Conservation (phyloP, 2,329 filamentous ascomycete genomes). For the Curvularia verruculosa region DNA sequence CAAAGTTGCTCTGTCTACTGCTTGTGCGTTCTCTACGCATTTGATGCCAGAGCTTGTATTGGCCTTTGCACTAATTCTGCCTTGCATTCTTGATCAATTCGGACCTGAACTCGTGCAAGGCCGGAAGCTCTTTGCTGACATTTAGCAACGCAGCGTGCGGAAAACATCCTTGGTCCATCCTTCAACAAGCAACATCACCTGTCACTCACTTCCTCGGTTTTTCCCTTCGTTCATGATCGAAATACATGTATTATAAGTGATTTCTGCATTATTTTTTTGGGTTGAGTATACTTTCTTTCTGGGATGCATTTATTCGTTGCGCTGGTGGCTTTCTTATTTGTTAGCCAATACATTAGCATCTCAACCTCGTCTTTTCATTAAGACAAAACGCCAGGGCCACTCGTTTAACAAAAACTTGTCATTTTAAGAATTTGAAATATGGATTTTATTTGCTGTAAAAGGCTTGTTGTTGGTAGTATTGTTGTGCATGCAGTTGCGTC, state of each 20-base stretch:
- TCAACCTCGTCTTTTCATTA: slow-evolving; percentile 1
- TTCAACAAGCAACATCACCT: neutral
- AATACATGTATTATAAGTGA: neutral
- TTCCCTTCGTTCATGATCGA: neutral
- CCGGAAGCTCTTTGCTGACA: neutral
- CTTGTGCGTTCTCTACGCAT: neutral
- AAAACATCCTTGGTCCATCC: neutral
- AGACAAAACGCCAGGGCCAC: slow-evolving; percentile 28
- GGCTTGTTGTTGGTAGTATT: neutral
- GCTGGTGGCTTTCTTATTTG: neutral
- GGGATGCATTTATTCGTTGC: neutral
- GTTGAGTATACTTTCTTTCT: neutral
- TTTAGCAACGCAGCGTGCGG: neutral
- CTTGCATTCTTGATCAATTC: neutral
- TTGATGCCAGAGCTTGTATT: neutral
- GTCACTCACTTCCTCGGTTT: neutral
- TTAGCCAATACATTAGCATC: neutral
- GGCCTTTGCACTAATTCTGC: neutral
- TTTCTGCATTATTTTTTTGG: neutral
- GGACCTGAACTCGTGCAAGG: neutral
- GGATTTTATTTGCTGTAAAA: neutral
- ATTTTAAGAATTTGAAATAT: slow-evolving; percentile 1
- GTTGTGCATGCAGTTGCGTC: neutral
- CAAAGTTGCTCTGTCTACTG: neutral
- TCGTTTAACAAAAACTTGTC: slow-evolving; percentile 14